Evolutionary conservation across 2,329 filamentous ascomycete genomes (phyloP).

Genomic region (Coniochaeta sp.): DNA sequence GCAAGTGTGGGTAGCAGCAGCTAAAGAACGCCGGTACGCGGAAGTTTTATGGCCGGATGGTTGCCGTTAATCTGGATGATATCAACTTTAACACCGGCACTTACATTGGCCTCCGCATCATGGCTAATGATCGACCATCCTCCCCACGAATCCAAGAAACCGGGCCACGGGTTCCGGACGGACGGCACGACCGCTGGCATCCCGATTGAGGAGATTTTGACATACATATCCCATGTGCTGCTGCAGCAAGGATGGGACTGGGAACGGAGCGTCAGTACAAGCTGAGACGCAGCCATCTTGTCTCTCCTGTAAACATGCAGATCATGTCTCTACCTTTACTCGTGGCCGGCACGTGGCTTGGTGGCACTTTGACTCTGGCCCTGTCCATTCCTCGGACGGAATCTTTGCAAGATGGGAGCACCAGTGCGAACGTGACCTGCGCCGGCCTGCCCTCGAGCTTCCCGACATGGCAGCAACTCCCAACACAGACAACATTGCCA

Average conservation of each 20-base stretch:
- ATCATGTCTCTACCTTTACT: neutral
- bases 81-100: neutral
- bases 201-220: neutral
- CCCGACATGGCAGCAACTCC: conserved; percentile 28
- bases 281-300: neutral
- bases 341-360: neutral
- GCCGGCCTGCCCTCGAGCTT: conserved; percentile 19
- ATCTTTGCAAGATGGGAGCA: neutral
- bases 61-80: neutral
- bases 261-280: neutral
- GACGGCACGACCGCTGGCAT: neutral
- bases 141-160: neutral
- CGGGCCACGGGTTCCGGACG: neutral
- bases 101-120: neutral
- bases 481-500: conserved; percentile 29
- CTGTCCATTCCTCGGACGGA: neutral
- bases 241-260: neutral
- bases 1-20: neutral
- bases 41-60: neutral
- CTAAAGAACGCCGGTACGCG: neutral
- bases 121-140: neutral
- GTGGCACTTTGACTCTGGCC: neutral
- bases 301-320: neutral
- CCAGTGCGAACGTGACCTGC: conserved; percentile 9
- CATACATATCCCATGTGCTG: neutral